These are phyloP conservation scores for Arctium lappa DNA, from an alignment of 129 eudicot species.

Conservation along the genomic window DNA sequence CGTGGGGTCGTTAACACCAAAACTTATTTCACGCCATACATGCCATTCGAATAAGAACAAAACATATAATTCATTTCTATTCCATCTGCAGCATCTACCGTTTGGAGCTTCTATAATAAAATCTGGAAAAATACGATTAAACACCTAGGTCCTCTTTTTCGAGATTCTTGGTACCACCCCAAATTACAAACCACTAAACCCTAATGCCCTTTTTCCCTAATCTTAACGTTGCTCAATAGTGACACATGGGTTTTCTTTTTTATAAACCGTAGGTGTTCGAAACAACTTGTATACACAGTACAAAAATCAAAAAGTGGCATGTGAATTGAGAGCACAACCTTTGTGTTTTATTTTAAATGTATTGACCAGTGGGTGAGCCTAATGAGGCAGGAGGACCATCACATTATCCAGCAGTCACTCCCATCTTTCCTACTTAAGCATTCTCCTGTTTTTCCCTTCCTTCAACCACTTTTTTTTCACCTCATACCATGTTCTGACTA, in stretches of 20 bases:
- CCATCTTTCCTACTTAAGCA: not conserved
- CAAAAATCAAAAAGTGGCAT: not conserved
- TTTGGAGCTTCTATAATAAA: not conserved
- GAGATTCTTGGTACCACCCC: not conserved
- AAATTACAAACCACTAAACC: too few species aligned
- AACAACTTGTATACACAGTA: too few species aligned
- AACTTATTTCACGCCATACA: too few species aligned
- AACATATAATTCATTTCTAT: not conserved
- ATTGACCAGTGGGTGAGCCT: conserved; percentile 10
- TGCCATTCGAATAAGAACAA: too few species aligned
- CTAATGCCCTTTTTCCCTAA: not conserved
- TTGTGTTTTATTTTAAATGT: not conserved
- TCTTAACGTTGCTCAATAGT: not conserved
- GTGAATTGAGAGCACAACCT: not conserved
- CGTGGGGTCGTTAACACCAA: too few species aligned
- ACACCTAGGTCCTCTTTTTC: not conserved
- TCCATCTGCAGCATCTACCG: not conserved
- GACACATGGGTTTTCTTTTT: not conserved
- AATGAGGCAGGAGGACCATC: not conserved
- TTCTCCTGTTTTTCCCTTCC: conserved; percentile 1
- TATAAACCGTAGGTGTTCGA: too few species aligned
- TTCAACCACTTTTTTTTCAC: not conserved
- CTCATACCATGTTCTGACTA: not conserved
- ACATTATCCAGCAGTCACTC: conserved; percentile 19
- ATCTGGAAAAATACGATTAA: not conserved